A percentile compares a stretch with the other conserved stretches of the same genome.
These are phyloP conservation scores for Austroboletus eburneus DNA, from an alignment of 768 basidiomycete species.

Conservation along the genomic window DNA sequence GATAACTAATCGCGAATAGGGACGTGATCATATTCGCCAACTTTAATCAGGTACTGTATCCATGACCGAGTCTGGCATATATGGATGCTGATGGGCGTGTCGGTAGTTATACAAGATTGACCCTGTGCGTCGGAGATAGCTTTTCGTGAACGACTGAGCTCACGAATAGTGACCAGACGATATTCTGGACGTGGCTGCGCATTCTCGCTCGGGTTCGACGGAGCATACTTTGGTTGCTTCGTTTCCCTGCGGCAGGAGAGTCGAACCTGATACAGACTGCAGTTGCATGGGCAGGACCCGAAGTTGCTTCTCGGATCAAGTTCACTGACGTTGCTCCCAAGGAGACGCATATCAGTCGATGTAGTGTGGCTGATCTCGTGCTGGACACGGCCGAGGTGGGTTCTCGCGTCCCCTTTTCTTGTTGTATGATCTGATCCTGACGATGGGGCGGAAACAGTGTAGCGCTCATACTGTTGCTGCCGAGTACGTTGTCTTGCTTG, in stretches of 20 bases:
- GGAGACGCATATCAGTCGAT: conserved; percentile 42
- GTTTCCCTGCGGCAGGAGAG: conserved; percentile 47
- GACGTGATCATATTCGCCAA: conserved; percentile 48
- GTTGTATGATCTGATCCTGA: neutral
- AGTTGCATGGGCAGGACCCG: conserved; percentile 40
- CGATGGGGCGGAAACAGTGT: conserved; percentile 30
- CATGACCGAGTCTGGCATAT: neutral
- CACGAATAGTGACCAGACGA: conserved; percentile 23
- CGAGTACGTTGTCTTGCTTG: conserved; percentile 34
- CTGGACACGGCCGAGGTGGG: conserved; percentile 50
- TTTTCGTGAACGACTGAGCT: neutral
- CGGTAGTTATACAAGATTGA: conserved; percentile 45
- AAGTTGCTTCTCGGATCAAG: conserved; percentile 41
- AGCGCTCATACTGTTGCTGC: conserved; percentile 50
- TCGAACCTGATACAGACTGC: conserved; percentile 41
- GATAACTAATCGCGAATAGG: conserved; percentile 19
- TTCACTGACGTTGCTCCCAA: conserved; percentile 49
- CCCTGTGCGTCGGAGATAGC: conserved; percentile 26
- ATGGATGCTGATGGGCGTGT: conserved; percentile 6
- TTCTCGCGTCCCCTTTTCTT: neutral
- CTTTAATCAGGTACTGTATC: conserved; percentile 43
- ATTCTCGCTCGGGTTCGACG: conserved; percentile 41
- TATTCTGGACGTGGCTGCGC: conserved; percentile 47
- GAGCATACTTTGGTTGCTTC: conserved; percentile 51
- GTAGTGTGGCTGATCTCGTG: conserved; percentile 46